phyloP scores from a whole-genome alignment of 805 yeast species.

The Yamadazyma philogaea region DNA sequence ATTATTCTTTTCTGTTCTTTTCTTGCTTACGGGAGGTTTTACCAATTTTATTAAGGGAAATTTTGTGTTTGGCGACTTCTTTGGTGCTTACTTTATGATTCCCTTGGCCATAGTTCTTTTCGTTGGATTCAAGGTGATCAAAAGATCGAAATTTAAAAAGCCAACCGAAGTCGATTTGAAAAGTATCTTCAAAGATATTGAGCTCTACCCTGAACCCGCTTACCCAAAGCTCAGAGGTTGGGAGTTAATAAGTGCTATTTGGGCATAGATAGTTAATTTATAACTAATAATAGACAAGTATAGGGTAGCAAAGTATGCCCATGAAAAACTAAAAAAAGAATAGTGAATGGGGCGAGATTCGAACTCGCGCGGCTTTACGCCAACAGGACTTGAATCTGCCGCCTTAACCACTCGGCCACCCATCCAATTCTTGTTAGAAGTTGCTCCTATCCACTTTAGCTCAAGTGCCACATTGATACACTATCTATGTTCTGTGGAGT shows the following conservation, averaged over 20 bases:
- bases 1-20: constrained; percentile 32
- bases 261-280: constrained; percentile 14
- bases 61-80: constrained; percentile 54
- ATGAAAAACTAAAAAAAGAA: constrained; percentile 13
- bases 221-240: constrained; percentile 20
- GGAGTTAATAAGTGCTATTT: constrained; percentile 15
- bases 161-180: constrained; percentile 33
- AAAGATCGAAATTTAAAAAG: constrained; percentile 24
- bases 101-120: constrained; percentile 54
- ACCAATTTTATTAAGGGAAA: constrained; percentile 54
- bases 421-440: constrained; percentile 20
- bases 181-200: constrained; percentile 24
- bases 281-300: no score
- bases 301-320: no score
- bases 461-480: neutral
- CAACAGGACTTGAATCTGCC: constrained; percentile 36
- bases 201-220: constrained; percentile 28
- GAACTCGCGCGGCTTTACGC: constrained; percentile 36
- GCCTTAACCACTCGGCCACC: constrained; percentile 39
- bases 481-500: no score
- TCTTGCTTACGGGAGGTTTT: constrained; percentile 65
- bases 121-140: constrained; percentile 54
- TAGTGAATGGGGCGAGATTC: constrained; percentile 34
- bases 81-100: constrained; percentile 70
- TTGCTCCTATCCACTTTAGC: neutral